Evolutionary conservation across 139 green algal genomes (phyloP).

Genomic region (Astrephomene gubernaculifera): DNA sequence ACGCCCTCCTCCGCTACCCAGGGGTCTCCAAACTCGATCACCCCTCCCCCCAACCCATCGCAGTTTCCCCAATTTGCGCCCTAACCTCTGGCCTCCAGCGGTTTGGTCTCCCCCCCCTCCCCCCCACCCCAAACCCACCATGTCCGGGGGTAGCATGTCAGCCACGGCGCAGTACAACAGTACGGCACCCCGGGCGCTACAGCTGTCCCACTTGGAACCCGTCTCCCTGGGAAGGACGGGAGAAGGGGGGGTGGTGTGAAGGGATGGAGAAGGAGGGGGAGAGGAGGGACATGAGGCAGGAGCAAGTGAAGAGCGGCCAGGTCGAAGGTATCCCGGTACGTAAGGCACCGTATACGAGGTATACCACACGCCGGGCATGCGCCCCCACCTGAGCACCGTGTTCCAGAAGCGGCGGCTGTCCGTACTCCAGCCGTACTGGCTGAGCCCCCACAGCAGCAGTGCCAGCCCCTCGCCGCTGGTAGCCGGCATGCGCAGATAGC

Average conservation of each 20-base stretch:
- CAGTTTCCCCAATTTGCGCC: no score
- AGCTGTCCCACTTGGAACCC: slow-evolving; percentile 34
- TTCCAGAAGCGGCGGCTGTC: slow-evolving; percentile 34
- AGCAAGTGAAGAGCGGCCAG: no score
- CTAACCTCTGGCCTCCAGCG: no score
- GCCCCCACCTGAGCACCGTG: slow-evolving; percentile 31
- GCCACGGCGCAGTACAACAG: slow-evolving; percentile 34
- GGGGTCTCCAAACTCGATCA: background rate
- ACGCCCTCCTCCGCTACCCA: background rate
- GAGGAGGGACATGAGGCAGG: no score
- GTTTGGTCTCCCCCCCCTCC: background rate
- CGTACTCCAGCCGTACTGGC: slow-evolving; percentile 44
- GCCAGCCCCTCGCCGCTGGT: slow-evolving; percentile 50
- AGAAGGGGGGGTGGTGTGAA: background rate
- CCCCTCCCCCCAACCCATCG: no score
- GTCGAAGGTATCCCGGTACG: no score
- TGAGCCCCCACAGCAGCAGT: slow-evolving; percentile 53
- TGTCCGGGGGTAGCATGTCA: slow-evolving; percentile 27
- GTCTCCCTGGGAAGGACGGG: slow-evolving; percentile 2
- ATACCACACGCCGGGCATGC: no score
- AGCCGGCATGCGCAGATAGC: slow-evolving; percentile 17
- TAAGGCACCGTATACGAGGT: no score
- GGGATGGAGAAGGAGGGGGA: background rate
- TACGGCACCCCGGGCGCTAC: background rate
- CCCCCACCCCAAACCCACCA: background rate